Percentiles rank a stretch among this genome's conserved stretches.
Evolutionary conservation across 345 rosid genomes (phyloP).

Genomic region (Brassica napus): DNA sequence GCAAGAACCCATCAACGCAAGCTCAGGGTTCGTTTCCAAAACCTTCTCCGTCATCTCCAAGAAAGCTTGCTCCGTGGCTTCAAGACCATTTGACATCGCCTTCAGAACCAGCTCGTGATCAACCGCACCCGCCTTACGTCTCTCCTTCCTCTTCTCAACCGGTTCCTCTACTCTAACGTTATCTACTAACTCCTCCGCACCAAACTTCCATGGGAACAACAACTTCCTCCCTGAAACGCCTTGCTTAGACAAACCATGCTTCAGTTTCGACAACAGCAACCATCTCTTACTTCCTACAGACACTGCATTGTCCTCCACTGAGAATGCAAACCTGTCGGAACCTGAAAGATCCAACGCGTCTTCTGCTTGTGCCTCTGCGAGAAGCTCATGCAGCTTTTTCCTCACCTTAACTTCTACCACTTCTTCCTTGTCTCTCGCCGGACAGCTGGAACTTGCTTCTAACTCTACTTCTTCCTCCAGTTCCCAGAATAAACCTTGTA

Average conservation of each 20-base stretch:
- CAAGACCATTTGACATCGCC: conserved; percentile 85
- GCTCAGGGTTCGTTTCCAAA: conserved; percentile 82
- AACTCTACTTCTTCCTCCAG: conserved; percentile 50
- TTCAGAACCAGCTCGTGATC: conserved; percentile 76
- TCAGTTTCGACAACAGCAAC: conserved; percentile 80
- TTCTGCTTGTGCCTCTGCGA: conserved; percentile 78
- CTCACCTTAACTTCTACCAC: conserved; percentile 56
- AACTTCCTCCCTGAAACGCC: conserved; percentile 53
- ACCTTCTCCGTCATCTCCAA: conserved; percentile 95
- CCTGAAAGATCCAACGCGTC: conserved; percentile 97
- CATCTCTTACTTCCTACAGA: conserved; percentile 75
- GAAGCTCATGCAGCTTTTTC: conserved; percentile 71
- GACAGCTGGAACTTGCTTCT: conserved; percentile 33
- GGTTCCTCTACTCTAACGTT: conserved; percentile 58
- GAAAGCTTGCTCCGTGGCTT: conserved; percentile 75
- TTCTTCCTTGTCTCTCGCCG: conserved; percentile 40
- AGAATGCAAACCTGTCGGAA: conserved; percentile 87
- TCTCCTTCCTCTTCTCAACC: conserved; percentile 53
- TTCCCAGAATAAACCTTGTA: conserved; percentile 94
- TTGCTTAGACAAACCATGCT: conserved; percentile 72
- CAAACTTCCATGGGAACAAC: conserved; percentile 79
- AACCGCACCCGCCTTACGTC: conserved; percentile 75
- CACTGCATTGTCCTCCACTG: conserved; percentile 77
- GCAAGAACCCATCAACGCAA: conserved; percentile 97
- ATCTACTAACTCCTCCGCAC: conserved; percentile 57